phyloP scores from a whole-genome alignment of 371 early-diverging fungal genomes.

The Haplosporangium sp. region DNA sequence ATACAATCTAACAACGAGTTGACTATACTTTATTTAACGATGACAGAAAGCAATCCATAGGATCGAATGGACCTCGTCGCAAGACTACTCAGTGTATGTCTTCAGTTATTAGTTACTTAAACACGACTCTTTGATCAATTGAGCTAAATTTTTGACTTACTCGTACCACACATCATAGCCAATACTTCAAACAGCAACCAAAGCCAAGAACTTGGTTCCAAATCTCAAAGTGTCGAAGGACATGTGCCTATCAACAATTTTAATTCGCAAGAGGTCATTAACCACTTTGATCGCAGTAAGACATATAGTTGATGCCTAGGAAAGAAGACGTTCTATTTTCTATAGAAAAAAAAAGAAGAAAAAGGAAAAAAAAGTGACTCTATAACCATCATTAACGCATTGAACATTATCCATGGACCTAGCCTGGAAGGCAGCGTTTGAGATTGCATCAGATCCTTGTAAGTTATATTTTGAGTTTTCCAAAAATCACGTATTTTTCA shows the following conservation, averaged over 20 bases:
- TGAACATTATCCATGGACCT: neutral
- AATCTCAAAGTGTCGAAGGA: slow-evolving; percentile 9
- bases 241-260: slow-evolving; percentile 50
- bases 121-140: neutral
- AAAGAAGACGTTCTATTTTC: too few species aligned
- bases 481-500: neutral
- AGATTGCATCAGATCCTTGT: slow-evolving; percentile 22
- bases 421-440: slow-evolving; percentile 45
- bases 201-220: slow-evolving; percentile 29
- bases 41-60: slow-evolving; percentile 26
- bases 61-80: slow-evolving; percentile 23
- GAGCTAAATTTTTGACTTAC: slow-evolving; percentile 1
- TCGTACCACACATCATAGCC: slow-evolving; percentile 2
- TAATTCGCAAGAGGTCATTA: slow-evolving; percentile 48
- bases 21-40: neutral
- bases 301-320: too few species aligned
- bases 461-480: neutral
- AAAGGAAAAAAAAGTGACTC: too few species aligned
- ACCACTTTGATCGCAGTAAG: slow-evolving; percentile 49
- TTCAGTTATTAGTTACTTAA: neutral
- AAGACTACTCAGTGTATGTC: slow-evolving; percentile 34
- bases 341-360: too few species aligned
- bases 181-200: slow-evolving; percentile 5
- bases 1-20: neutral
- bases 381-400: neutral